Evolutionary conservation across 371 early-diverging fungal species (phyloP).

Genomic region (Rhizomucor miehei): DNA sequence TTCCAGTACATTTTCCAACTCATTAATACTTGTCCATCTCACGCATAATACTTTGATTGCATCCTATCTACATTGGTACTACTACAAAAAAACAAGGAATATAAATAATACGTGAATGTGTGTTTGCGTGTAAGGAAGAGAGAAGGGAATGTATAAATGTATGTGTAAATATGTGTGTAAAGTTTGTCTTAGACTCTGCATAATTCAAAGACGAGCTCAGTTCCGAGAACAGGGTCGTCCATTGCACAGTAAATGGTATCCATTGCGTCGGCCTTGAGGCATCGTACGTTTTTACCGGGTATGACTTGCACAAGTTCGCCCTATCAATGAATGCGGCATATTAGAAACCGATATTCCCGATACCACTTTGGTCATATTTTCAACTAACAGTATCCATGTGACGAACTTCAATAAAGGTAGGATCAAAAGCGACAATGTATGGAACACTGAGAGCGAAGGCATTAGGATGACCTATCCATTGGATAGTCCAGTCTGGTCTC

Average conservation of each 20-base stretch:
- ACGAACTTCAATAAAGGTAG: slow-evolving; percentile 85
- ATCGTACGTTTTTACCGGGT: slow-evolving; percentile 43
- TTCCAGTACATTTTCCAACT: slow-evolving; percentile 32
- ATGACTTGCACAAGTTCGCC: slow-evolving; percentile 47
- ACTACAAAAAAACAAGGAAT: no score
- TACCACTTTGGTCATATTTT: no score
- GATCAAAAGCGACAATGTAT: slow-evolving; percentile 85
- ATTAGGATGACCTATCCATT: slow-evolving; percentile 74
- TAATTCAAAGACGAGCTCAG: slow-evolving; percentile 27
- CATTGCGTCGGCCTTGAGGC: slow-evolving; percentile 42
- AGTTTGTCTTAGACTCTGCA: background rate
- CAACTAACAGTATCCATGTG: slow-evolving; percentile 69
- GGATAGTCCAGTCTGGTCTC: slow-evolving; percentile 69
- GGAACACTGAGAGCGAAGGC: slow-evolving; percentile 77
- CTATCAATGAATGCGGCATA: slow-evolving; percentile 45
- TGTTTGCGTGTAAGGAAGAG: background rate
- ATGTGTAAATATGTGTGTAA: background rate
- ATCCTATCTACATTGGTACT: no score
- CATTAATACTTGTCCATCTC: slow-evolving; percentile 7
- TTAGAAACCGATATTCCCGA: background rate
- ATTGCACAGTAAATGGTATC: slow-evolving; percentile 49
- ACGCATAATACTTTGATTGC: background rate
- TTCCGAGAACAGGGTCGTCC: slow-evolving; percentile 20
- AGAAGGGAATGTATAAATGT: background rate
- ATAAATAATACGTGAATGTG: no score